Conservation (phyloP, 306 rosid species). For the Vigna radiata region DNA sequence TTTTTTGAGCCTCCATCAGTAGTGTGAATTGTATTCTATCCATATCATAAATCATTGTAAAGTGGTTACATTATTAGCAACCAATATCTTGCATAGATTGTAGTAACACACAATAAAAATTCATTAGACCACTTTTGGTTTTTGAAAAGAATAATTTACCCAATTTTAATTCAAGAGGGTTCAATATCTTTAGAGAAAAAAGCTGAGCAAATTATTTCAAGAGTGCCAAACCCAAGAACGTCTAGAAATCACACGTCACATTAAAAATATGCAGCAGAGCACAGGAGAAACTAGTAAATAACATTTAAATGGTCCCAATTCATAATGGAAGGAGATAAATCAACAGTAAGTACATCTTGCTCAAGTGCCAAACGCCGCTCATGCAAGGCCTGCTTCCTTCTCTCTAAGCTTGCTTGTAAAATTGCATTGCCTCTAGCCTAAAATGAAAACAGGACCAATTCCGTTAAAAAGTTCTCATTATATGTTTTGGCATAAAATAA, state of each 20-base stretch:
- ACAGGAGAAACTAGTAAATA: slow-evolving; percentile 22
- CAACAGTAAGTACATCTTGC: slow-evolving; percentile 74
- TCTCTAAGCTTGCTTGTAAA: slow-evolving; percentile 98
- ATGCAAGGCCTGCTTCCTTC: slow-evolving; percentile 99
- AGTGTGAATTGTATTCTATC: neutral
- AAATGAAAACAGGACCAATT: slow-evolving; percentile 37
- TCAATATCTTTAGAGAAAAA: slow-evolving; percentile 19
- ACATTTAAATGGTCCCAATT: slow-evolving; percentile 21
- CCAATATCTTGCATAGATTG: neutral
- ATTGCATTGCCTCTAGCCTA: slow-evolving; percentile 99
- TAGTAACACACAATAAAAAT: neutral
- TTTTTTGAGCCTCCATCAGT: neutral
- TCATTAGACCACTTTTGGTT: neutral
- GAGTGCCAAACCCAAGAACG: slow-evolving; percentile 17
- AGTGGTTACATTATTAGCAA: neutral
- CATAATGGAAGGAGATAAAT: slow-evolving; percentile 21
- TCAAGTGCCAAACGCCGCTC: slow-evolving; percentile 99
- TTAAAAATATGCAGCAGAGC: slow-evolving; percentile 17
- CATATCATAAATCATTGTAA: neutral
- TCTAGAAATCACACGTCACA: neutral
- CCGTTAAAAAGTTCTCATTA: slow-evolving; percentile 35
- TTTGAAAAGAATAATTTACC: neutral
- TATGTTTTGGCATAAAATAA: slow-evolving; percentile 34
- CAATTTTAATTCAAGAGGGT: slow-evolving; percentile 4
- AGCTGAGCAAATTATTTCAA: neutral